phyloP scores from a whole-genome alignment of 2,329 filamentous ascomycete genomes.

The Colletotrichum sp. region DNA sequence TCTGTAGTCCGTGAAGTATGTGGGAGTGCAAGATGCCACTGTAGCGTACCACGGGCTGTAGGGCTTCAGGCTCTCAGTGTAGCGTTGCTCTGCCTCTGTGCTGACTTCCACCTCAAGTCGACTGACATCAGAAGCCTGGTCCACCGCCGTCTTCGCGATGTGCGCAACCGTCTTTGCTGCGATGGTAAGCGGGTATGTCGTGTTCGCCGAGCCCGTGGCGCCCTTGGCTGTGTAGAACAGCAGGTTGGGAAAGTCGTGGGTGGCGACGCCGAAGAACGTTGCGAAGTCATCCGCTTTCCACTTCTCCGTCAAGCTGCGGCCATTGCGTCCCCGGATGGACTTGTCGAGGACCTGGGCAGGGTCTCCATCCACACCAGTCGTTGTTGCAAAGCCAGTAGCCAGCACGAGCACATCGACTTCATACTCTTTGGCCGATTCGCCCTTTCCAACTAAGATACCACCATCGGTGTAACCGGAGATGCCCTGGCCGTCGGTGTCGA shows the following conservation, averaged over 20 bases:
- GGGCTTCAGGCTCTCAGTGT: neutral
- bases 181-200: neutral
- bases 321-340: conserved; percentile 46
- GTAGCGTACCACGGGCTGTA: neutral
- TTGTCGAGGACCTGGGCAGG: conserved; percentile 6
- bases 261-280: conserved; percentile 57
- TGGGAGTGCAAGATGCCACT: neutral
- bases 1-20: neutral
- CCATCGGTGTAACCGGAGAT: conserved; percentile 46
- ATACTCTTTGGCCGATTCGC: conserved; percentile 47
- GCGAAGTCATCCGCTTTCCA: conserved; percentile 43
- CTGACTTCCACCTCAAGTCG: neutral
- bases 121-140: neutral
- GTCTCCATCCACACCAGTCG: conserved; percentile 20
- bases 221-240: neutral
- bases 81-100: neutral
- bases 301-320: conserved; percentile 47
- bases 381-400: conserved; percentile 39
- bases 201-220: neutral
- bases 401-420: conserved; percentile 44
- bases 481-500: conserved; percentile 63
- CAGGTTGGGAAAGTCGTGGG: conserved; percentile 55
- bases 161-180: neutral
- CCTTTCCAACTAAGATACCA: conserved; percentile 46
- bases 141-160: neutral